These are phyloP conservation scores for Ustilago sp. DNA, from an alignment of 1,284 basidiomycete genomes.

Conservation along the genomic window DNA sequence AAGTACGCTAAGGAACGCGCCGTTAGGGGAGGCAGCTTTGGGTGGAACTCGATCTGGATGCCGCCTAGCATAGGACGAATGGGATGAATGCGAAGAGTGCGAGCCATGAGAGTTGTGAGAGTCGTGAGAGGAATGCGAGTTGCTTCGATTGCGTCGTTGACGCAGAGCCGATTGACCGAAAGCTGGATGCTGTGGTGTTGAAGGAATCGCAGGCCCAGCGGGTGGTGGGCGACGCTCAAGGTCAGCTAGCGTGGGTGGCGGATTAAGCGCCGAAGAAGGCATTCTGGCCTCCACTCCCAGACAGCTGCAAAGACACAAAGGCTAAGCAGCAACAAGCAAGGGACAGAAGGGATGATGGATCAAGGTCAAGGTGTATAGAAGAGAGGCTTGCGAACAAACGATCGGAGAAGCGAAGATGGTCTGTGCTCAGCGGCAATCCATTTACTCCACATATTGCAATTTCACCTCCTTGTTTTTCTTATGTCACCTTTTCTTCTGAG, in stretches of 20 bases:
- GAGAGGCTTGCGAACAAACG: neutral
- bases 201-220: neutral
- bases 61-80: constrained; percentile 51
- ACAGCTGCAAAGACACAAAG: neutral
- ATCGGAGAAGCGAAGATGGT: constrained; percentile 4
- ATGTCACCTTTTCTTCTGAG: too few species aligned
- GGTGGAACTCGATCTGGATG: constrained; percentile 50
- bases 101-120: constrained; percentile 43
- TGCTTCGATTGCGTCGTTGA: constrained; percentile 17
- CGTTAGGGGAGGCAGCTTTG: constrained; percentile 37
- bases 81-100: constrained; percentile 57
- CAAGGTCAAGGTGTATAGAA: neutral
- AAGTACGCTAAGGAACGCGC: constrained; percentile 48
- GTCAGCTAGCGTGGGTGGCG: constrained; percentile 30
- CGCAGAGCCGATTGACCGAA: constrained; percentile 31
- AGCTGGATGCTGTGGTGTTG: constrained; percentile 30
- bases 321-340: neutral
- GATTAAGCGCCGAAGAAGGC: constrained; percentile 45
- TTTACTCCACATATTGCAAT: constrained; percentile 6
- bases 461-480: neutral
- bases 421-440: constrained; percentile 12
- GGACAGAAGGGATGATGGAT: too few species aligned
- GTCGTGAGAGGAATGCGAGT: constrained; percentile 36
- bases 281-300: neutral
- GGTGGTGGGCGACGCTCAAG: neutral